Evolutionary conservation across 768 basidiomycete genomes (phyloP).

Genomic region (Leccinellum rugosiceps): DNA sequence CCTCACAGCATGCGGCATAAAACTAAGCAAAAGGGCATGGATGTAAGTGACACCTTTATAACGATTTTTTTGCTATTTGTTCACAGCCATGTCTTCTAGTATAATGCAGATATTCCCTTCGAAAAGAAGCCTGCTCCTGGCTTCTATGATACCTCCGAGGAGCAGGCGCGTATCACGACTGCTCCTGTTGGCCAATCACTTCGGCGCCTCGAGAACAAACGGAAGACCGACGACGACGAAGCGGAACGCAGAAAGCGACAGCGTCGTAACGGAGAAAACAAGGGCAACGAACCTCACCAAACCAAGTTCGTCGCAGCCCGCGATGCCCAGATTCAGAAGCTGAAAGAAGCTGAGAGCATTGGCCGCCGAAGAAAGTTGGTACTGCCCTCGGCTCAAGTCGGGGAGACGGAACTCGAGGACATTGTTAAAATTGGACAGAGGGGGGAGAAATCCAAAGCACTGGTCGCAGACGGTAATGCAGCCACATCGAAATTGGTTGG

Average conservation of each 20-base stretch:
- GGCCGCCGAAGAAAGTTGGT: slow-evolving; percentile 80
- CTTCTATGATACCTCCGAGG: slow-evolving; percentile 96
- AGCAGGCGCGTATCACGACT: slow-evolving; percentile 80
- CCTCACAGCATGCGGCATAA: slow-evolving; percentile 79
- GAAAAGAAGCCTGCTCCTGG: slow-evolving; percentile 95
- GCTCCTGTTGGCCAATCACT: slow-evolving; percentile 91
- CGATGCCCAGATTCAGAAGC: slow-evolving; percentile 95
- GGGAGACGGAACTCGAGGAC: slow-evolving; percentile 92
- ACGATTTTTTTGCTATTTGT: neutral
- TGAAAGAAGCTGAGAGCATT: slow-evolving; percentile 97
- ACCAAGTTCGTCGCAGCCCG: slow-evolving; percentile 96
- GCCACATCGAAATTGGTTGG: slow-evolving; percentile 84
- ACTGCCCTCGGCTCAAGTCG: slow-evolving; percentile 88
- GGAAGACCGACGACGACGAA: slow-evolving; percentile 91
- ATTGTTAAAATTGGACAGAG: slow-evolving; percentile 98
- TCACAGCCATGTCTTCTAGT: slow-evolving; percentile 43
- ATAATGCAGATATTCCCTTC: slow-evolving; percentile 97
- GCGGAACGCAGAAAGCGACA: slow-evolving; percentile 90
- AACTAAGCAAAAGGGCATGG: slow-evolving; percentile 97
- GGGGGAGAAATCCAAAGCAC: slow-evolving; percentile 81
- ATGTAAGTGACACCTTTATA: slow-evolving; percentile 50
- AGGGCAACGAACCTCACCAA: slow-evolving; percentile 71
- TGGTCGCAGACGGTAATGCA: slow-evolving; percentile 80
- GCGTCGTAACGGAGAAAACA: slow-evolving; percentile 57
- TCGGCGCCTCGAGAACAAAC: slow-evolving; percentile 92